Evolutionary conservation across 2,329 filamentous ascomycete species (phyloP), one percentile per base, ranked within the genome.

Genomic region (Neofusicoccum sp.): DNA sequence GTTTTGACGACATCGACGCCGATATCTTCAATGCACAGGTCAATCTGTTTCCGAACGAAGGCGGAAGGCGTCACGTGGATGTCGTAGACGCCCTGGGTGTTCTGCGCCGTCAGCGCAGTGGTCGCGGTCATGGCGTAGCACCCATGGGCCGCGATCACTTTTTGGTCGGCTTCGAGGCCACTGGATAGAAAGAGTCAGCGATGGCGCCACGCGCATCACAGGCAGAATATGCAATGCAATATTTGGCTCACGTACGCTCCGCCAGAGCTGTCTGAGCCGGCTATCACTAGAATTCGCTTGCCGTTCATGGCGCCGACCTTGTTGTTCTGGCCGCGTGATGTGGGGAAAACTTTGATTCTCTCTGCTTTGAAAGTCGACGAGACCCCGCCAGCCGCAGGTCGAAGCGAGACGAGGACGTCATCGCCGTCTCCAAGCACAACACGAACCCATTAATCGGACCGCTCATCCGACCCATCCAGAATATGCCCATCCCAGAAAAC

Each of bases 111-210:
- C 70, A 99, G 79, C 20, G 93, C 93, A 12, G 93, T 96, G 8
- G 93, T 97, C 24, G 93, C 91, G 54, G 93, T 97, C 87, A 97
- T 96, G 62, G 91, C 92, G 81, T 98, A 98, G 78, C 90, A 95
- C 62, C 89, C 88, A 83, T 98, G 92, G 16, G 90, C 91, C 45
- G 92, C 89, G 63, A 96, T 89, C 63, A 96, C 92, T 74, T 96
- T 96, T 72, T 98, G 93, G 73, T 98, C 93, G 40, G 93, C 95
- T 75, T 99, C 93, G 34, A 99, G 85, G 56, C 93, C 95, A 60
- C 93, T 96, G 69, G 57, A 31, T 6, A 43, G 31, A 31, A 61
- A 24, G 16, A 57, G 30, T 62, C 31, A 56, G 60, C 28, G 20
- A 34, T 56, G 28, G 44, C 16, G 43, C 56, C 57, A 31, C 31